Evolutionary conservation across 2,329 filamentous ascomycete genomes (phyloP).

Genomic region (Aspergillus felis): DNA sequence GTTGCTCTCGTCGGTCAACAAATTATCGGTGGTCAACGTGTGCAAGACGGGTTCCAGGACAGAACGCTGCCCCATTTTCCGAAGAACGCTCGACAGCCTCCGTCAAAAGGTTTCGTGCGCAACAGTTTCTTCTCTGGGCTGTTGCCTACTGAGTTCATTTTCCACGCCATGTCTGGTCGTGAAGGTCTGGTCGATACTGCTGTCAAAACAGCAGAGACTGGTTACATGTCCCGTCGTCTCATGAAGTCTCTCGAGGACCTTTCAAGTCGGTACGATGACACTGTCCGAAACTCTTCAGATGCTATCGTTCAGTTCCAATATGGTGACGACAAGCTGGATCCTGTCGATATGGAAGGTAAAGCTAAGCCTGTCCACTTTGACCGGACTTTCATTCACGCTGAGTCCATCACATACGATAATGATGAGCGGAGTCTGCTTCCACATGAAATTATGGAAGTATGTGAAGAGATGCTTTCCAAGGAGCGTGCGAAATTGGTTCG

Average conservation of each 20-base stretch:
- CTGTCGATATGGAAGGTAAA: conserved; percentile 94
- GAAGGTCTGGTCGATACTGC: conserved; percentile 98
- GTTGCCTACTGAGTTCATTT: conserved; percentile 87
- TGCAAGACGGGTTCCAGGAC: conserved; percentile 94
- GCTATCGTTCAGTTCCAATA: conserved; percentile 96
- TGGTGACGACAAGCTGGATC: conserved; percentile 91
- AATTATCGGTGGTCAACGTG: conserved; percentile 90
- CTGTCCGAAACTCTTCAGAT: conserved; percentile 83
- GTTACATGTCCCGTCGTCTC: conserved; percentile 95
- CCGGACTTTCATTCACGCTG: conserved; percentile 78
- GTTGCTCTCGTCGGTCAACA: conserved; percentile 95
- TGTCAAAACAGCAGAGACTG: conserved; percentile 97
- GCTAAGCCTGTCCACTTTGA: conserved; percentile 90
- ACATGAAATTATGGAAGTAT: conserved; percentile 66
- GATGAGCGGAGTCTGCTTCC: conserved; percentile 69
- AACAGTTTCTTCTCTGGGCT: conserved; percentile 97
- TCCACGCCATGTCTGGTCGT: conserved; percentile 97
- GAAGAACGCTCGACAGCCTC: conserved; percentile 86
- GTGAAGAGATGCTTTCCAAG: conserved; percentile 62
- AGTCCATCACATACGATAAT: conserved; percentile 75
- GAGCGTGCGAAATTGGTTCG: conserved; percentile 64
- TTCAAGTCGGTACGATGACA: conserved; percentile 89
- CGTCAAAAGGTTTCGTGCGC: conserved; percentile 91
- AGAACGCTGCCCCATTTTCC: conserved; percentile 91
- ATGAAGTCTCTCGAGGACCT: conserved; percentile 98